A percentile compares a stretch with the other conserved stretches of the same genome.
Conservation (phyloP, 2,329 filamentous ascomycete species). For the Trichoderma koningii region DNA sequence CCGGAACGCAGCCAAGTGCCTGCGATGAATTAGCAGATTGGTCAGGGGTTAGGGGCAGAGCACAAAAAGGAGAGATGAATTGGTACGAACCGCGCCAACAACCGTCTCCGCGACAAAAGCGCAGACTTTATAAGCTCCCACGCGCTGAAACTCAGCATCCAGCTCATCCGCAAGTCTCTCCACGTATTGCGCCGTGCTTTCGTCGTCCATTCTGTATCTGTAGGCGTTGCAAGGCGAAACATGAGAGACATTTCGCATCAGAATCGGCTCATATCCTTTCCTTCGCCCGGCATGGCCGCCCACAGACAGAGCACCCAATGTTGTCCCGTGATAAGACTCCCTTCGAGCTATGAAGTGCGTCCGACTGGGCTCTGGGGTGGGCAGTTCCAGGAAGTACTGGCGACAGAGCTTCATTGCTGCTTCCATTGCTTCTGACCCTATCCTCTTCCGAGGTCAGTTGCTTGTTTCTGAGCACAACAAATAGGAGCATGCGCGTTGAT, state of each 20-base stretch:
- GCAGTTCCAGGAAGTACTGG: neutral
- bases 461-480: no score
- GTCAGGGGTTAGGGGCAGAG: no score
- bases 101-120: constrained; percentile 55
- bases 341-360: neutral
- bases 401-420: neutral
- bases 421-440: neutral
- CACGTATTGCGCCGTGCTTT: constrained; percentile 39
- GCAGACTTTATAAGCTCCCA: constrained; percentile 50
- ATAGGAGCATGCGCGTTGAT: no score
- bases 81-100: constrained; percentile 41
- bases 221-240: constrained; percentile 3
- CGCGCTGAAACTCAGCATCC: constrained; percentile 48
- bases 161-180: constrained; percentile 46
- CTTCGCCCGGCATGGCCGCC: neutral
- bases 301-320: neutral
- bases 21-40: neutral
- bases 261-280: neutral
- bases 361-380: neutral
- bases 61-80: fast-evolving
- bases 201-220: constrained; percentile 17
- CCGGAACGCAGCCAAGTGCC: constrained; percentile 52
- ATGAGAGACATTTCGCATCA: neutral
- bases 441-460: neutral
- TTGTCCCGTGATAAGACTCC: constrained; percentile 3